A percentile compares a stretch with the other conserved stretches of the same genome.
These are phyloP conservation scores for Globisporangium iwayamae DNA, from an alignment of 352 stramenopile genomes.

Conservation along the genomic window DNA sequence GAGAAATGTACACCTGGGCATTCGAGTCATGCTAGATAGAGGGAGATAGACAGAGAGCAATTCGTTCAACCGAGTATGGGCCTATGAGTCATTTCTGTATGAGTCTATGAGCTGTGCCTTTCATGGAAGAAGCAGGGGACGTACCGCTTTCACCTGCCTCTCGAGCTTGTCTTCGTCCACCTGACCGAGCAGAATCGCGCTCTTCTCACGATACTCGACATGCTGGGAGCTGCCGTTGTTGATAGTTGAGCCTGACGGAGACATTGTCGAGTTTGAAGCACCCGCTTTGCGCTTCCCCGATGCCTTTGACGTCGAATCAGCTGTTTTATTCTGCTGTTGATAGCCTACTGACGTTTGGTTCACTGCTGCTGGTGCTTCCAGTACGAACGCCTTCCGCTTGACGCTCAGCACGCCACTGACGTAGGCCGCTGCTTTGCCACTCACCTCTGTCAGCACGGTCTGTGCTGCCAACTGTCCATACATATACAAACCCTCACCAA, in stretches of 20 bases:
- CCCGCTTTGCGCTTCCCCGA: constrained; percentile 15
- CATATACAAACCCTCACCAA: constrained; percentile 1
- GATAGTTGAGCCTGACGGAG: not conserved
- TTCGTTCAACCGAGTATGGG: not conserved
- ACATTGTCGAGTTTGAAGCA: constrained; percentile 6
- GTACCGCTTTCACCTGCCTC: constrained; percentile 72
- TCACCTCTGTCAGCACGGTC: constrained; percentile 61
- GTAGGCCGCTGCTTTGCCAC: constrained; percentile 59
- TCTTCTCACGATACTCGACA: constrained; percentile 65
- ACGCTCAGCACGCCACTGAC: constrained; percentile 57
- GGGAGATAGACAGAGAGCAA: constrained; percentile 5
- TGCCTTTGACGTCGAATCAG: not conserved
- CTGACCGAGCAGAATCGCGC: constrained; percentile 53
- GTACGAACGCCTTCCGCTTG: constrained; percentile 56
- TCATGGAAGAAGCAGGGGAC: not conserved
- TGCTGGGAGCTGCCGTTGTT: constrained; percentile 13
- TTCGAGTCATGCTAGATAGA: constrained; percentile 50
- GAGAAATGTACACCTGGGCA: constrained; percentile 76
- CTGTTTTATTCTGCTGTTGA: not conserved
- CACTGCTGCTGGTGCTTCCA: constrained; percentile 24
- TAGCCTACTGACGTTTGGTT: not conserved
- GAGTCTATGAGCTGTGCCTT: not conserved
- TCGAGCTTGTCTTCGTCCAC: constrained; percentile 80
- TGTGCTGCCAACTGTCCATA: constrained; percentile 41
- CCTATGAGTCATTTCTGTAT: not conserved